Evolutionary conservation across 345 rosid genomes (phyloP).

Genomic region (Raphanus raphanistrum): DNA sequence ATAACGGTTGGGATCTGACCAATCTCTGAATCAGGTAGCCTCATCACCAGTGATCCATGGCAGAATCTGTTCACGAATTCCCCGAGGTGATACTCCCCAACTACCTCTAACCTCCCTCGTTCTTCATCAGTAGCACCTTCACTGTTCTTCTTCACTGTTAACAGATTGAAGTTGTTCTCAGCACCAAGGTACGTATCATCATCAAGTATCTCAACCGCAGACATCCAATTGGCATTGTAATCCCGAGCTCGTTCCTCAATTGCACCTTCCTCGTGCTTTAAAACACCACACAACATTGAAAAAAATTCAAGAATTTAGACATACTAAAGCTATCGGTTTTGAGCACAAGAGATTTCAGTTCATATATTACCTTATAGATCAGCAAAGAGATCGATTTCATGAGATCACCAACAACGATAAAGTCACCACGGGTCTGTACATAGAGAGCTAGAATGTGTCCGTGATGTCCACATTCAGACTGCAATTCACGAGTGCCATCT

Average conservation of each 20-base stretch:
- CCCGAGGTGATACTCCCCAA: slow-evolving; percentile 97
- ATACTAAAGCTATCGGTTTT: slow-evolving; percentile 4
- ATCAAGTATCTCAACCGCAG: slow-evolving; percentile 95
- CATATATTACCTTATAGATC: slow-evolving; percentile 66
- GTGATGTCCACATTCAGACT: slow-evolving; percentile 94
- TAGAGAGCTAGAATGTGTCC: slow-evolving; percentile 95
- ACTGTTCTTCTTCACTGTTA: slow-evolving; percentile 87
- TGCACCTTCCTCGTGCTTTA: slow-evolving; percentile 93
- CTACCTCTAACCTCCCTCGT: slow-evolving; percentile 85
- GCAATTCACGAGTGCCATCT: slow-evolving; percentile 86
- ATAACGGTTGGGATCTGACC: slow-evolving; percentile 93
- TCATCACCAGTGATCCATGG: slow-evolving; percentile 89
- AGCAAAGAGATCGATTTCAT: slow-evolving; percentile 95
- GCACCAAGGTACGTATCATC: slow-evolving; percentile 91
- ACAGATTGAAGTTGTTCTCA: slow-evolving; percentile 82
- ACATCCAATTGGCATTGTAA: slow-evolving; percentile 96
- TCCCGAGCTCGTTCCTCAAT: slow-evolving; percentile 95
- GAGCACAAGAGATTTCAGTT: slow-evolving; percentile 4
- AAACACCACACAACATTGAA: neutral
- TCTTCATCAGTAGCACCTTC: slow-evolving; percentile 99
- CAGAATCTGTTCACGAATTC: slow-evolving; percentile 87
- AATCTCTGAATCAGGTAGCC: slow-evolving; percentile 64
- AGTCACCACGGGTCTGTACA: slow-evolving; percentile 96
- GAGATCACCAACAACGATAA: slow-evolving; percentile 95
- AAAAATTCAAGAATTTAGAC: neutral